Conservation (phyloP, 148 eudicot genomes). For the Rheum nobile region DNA sequence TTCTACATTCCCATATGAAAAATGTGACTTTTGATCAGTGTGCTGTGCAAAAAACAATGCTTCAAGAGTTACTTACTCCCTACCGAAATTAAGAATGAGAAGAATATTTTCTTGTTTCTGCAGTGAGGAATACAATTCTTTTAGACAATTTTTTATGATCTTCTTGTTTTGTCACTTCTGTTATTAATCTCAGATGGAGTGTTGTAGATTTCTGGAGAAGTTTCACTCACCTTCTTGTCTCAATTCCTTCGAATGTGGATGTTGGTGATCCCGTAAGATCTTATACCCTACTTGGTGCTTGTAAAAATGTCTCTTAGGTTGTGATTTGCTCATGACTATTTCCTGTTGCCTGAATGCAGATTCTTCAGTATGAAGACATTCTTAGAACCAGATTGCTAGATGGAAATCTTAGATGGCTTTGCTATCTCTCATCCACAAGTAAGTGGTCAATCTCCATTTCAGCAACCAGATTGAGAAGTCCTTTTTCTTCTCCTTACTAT, state of each 20-base stretch:
- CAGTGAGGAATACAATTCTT: background rate
- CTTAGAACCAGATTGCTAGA: conserved; percentile 29
- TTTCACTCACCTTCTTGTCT: conserved; percentile 62
- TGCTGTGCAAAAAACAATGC: background rate
- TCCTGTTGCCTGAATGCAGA: conserved; percentile 26
- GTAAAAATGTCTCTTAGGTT: background rate
- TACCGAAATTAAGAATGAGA: too few species aligned
- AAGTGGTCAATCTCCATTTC: conserved; percentile 11
- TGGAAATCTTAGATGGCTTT: conserved; percentile 64
- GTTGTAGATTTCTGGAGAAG: conserved; percentile 37
- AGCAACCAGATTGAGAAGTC: background rate
- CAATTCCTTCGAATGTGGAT: conserved; percentile 52
- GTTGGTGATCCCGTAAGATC: conserved; percentile 75
- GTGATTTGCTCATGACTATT: background rate
- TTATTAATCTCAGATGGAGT: conserved; percentile 37
- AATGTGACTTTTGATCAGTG: background rate
- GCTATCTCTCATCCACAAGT: conserved; percentile 83
- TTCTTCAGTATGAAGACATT: conserved; percentile 50
- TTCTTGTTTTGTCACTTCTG: conserved; percentile 5
- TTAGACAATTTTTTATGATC: background rate
- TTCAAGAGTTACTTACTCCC: background rate
- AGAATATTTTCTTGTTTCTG: background rate
- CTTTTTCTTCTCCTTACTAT: background rate
- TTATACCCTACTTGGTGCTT: background rate
- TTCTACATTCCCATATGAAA: background rate